Evolutionary conservation across 2,329 filamentous ascomycete genomes (phyloP), one percentile per base, ranked within the genome.

Genomic region (Aphanoascus verrucosus): DNA sequence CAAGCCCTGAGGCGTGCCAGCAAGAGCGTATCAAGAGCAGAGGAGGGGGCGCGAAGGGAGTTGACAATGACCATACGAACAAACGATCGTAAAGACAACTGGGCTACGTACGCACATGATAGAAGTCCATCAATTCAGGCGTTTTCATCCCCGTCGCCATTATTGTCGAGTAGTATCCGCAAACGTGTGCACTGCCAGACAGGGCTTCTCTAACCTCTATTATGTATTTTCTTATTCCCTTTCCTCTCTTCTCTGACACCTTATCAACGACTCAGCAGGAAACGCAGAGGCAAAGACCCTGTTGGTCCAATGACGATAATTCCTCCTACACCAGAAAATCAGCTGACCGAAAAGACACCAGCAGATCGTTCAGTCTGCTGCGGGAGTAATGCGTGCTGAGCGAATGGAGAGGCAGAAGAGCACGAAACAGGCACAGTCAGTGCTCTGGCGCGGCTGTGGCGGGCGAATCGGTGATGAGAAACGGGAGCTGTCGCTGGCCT

Each of bases 291-390:
- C 28, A 48, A 54, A 40, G 44, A 46, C 45, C 52, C 45, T 54
- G 55, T 56, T 61, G 54, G 53, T 50, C 61, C 60, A 63, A 60
- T 63, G 44, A 46, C 14, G 32, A 23, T 31, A 49, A 23, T 23
- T 51, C 45, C 49, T 53, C 52, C 47, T 53, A 57, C 58, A 57
- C 59, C 62, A 59, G 42, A 11, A 56, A 42, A 58, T 64, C 62
- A 64, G 61, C 63, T 64, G 62, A 64, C 57, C 56, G 55, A 57
- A 60, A 58, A 56, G 52, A 44, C 55, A 58, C 60, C 59, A 58
- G 54, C 59, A 60, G 62, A 59, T 59, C 56, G 52, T 53, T 49
- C 49, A 46, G 45, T 52, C 54, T 50, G 58, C 58, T 54, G 58
- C 58, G 55, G 58, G 50, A 58, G 57, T 37, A 49, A 54, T 56